Evolutionary conservation across 1,284 basidiomycete genomes (phyloP), one percentile per base, ranked within the genome.

Genomic region (Melampsora americana): DNA sequence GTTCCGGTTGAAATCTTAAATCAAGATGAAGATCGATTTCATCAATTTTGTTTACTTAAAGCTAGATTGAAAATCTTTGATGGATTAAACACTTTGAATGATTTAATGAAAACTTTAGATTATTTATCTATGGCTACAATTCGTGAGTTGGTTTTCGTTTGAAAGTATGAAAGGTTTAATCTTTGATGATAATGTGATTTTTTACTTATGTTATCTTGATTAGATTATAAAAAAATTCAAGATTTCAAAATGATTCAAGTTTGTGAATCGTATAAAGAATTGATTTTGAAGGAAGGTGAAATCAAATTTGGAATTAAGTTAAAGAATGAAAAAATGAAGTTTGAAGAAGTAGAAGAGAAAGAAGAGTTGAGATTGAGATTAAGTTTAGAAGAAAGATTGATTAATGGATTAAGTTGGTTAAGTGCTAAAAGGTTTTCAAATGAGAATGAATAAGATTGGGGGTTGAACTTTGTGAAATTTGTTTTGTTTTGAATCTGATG

Each of bases 31-130:
- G 28, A 59, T 26, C 6, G 5, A 14, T 59, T 59, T 59, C 28
- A 23, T 59, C 16, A 14, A 3, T 16, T 23, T 23, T 59, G 14
- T 59, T 59, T 59, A 26, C 23, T 59, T 26, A 28, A 59, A 59
- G 56, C 28, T 59, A 59, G 56, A 26, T 59, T 23, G 7, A 23
- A 59, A 59, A 59, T 59, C 28, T 59, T 23, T 59, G 26, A 59
- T 59, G 28, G 56, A 26, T 23, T 59, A 26, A 26, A 23, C 12
- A 3, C 23, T 59, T 23, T 26, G 16, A 11, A 59, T 26, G 56
- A 26, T 59, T 59, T 59, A 44, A 18, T 5, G 5, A 30, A 59
- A 26, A 9, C 18, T 23, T 59, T 59, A 2, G 56, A 59, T 59
- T 5, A 1, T 23, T 59, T 59, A 26, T 26, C 23, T 26, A 26